Percentiles rank a stretch among this genome's conserved stretches.
These are phyloP conservation scores for Veloboletus limbatus DNA, from an alignment of 1,284 basidiomycete species.

Conservation along the genomic window DNA sequence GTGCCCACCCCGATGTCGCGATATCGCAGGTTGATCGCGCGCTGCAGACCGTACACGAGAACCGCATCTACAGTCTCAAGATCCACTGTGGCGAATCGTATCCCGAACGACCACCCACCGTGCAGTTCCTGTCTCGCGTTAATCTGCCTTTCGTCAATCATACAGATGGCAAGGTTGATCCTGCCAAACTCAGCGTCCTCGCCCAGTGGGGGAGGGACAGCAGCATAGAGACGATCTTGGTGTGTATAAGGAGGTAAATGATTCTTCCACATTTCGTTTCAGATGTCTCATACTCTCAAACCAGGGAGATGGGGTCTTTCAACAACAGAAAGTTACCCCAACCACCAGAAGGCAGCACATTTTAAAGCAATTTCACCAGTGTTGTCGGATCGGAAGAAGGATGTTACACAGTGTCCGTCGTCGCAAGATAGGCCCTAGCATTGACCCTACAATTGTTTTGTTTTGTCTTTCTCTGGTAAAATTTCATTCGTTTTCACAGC, in stretches of 20 bases:
- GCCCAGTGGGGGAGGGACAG: slow-evolving; percentile 70
- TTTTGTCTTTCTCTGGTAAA: no score
- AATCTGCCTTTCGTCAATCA: slow-evolving; percentile 93
- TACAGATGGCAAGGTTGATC: slow-evolving; percentile 76
- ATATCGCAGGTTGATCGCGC: slow-evolving; percentile 25
- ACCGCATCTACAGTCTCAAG: slow-evolving; percentile 95
- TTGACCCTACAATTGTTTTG: no score
- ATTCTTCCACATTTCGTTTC: neutral
- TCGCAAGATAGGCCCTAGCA: no score
- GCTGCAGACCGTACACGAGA: slow-evolving; percentile 89
- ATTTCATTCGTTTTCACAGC: no score
- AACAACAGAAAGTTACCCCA: slow-evolving; percentile 93
- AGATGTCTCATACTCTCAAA: slow-evolving; percentile 1
- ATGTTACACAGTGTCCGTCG: no score
- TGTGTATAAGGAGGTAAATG: slow-evolving; percentile 80
- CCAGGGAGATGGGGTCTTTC: slow-evolving; percentile 91
- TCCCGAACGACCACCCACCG: slow-evolving; percentile 77
- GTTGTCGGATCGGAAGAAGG: slow-evolving; percentile 12
- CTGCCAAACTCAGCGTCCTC: slow-evolving; percentile 66
- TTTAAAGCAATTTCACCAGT: slow-evolving; percentile 37
- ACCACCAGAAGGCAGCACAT: slow-evolving; percentile 83
- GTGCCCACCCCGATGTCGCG: slow-evolving; percentile 29
- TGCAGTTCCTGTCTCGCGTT: slow-evolving; percentile 86
- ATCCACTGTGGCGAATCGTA: slow-evolving; percentile 84
- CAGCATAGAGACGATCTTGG: slow-evolving; percentile 86